Evolutionary conservation across 1,284 basidiomycete species (phyloP).

Genomic region (Inonotus obliquus): DNA sequence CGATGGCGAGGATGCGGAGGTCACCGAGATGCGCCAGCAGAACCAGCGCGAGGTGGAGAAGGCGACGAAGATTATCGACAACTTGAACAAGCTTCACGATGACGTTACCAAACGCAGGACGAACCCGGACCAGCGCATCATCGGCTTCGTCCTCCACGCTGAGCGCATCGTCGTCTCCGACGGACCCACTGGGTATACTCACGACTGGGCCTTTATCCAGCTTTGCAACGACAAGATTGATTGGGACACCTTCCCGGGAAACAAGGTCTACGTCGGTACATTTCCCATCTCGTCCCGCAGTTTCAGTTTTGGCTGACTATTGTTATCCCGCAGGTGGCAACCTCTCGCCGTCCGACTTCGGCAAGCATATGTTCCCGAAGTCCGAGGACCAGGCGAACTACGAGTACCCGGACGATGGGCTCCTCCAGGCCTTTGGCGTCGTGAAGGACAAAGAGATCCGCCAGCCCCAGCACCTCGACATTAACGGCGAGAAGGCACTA

Average conservation of each 20-base stretch:
- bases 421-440: conserved; percentile 17
- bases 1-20: conserved; percentile 9
- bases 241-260: conserved; percentile 14
- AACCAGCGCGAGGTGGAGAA: neutral
- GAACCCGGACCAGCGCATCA: conserved; percentile 24
- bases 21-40: neutral
- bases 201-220: conserved; percentile 29
- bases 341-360: conserved; percentile 24
- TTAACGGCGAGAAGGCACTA: conserved; percentile 22
- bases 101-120: conserved; percentile 2
- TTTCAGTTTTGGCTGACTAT: conserved; percentile 11
- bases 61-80: conserved; percentile 12
- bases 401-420: conserved; percentile 20
- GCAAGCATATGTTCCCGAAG: conserved; percentile 19
- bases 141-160: conserved; percentile 29
- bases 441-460: conserved; percentile 19
- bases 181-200: conserved; percentile 23
- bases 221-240: conserved; percentile 24
- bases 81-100: conserved; percentile 21
- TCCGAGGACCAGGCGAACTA: conserved; percentile 20
- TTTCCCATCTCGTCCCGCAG: conserved; percentile 12
- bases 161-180: conserved; percentile 25
- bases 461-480: conserved; percentile 14
- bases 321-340: conserved; percentile 26
- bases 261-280: conserved; percentile 19